phyloP scores from a whole-genome alignment of 129 eudicot species.

The Centrapalus pauciflorus region DNA sequence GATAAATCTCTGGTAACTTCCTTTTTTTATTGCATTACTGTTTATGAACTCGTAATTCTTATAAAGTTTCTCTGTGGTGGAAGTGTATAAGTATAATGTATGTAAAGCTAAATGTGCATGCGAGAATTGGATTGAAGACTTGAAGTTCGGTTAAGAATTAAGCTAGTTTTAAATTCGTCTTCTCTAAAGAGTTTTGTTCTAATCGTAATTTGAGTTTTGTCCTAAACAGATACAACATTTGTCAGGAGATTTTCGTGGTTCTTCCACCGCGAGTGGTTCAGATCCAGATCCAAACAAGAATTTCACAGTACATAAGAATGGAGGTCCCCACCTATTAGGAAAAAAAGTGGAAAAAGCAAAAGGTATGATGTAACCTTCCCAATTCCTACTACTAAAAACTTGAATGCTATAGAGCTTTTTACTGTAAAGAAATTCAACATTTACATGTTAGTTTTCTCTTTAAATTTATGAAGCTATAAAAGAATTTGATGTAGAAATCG shows the following conservation, averaged over 20 bases:
- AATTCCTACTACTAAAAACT: constrained; percentile 13
- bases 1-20: constrained; percentile 31
- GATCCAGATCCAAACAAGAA: constrained; percentile 65
- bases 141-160: constrained; percentile 2
- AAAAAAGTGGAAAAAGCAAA: constrained; percentile 47
- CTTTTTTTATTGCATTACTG: not conserved
- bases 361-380: constrained; percentile 45
- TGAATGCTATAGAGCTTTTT: not conserved
- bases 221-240: constrained; percentile 63
- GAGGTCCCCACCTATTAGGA: constrained; percentile 27
- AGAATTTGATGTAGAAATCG: constrained; percentile 52
- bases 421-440: constrained; percentile 15
- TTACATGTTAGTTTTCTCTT: constrained; percentile 2
- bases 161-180: not conserved
- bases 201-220: constrained; percentile 12
- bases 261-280: constrained; percentile 37
- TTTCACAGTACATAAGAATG: constrained; percentile 29
- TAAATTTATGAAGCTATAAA: constrained; percentile 42
- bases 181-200: constrained; percentile 4
- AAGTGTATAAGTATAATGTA: not conserved
- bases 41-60: not conserved
- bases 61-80: not conserved
- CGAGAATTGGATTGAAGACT: not conserved
- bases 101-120: constrained; percentile 1
- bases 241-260: constrained; percentile 45